Percentiles rank a stretch among this genome's conserved stretches.
These are phyloP conservation scores for Ophiosphaerella narmari DNA, from an alignment of 2,329 filamentous ascomycete species.

Conservation along the genomic window DNA sequence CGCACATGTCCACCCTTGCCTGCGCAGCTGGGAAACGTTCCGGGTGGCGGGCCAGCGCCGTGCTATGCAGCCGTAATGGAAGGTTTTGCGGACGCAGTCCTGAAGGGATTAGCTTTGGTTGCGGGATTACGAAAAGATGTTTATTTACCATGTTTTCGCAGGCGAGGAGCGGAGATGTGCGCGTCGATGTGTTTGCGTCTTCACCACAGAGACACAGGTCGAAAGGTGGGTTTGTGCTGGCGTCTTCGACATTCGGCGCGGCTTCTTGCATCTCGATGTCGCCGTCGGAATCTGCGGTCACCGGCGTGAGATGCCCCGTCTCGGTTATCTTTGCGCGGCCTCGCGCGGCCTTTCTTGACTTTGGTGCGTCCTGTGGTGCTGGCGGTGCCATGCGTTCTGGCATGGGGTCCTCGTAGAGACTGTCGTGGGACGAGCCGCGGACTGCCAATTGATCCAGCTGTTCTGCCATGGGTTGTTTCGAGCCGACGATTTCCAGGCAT, in stretches of 20 bases:
- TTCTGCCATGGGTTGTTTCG: constrained; percentile 5
- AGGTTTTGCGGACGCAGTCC: constrained; percentile 26
- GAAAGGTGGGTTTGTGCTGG: constrained; percentile 5
- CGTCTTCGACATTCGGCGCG: background rate
- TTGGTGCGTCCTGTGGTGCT: background rate
- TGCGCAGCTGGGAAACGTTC: background rate
- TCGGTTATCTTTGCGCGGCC: constrained; percentile 11
- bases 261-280: constrained; percentile 18
- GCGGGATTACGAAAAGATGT: background rate
- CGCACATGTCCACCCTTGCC: constrained; percentile 11
- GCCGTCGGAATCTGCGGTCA: constrained; percentile 18
- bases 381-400: background rate
- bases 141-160: constrained; percentile 23
- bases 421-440: background rate
- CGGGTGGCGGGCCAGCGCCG: constrained; percentile 5
- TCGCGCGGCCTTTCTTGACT: constrained; percentile 1
- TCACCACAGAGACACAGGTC: constrained; percentile 25
- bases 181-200: constrained; percentile 13
- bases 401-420: background rate
- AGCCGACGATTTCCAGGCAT: constrained; percentile 17
- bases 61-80: constrained; percentile 25
- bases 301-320: constrained; percentile 14
- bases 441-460: constrained; percentile 4
- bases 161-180: constrained; percentile 9
- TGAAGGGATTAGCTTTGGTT: constrained; percentile 2